Evolutionary conservation across 208 protist genomes (phyloP).

Genomic region (Acanthamoeba royreba): DNA sequence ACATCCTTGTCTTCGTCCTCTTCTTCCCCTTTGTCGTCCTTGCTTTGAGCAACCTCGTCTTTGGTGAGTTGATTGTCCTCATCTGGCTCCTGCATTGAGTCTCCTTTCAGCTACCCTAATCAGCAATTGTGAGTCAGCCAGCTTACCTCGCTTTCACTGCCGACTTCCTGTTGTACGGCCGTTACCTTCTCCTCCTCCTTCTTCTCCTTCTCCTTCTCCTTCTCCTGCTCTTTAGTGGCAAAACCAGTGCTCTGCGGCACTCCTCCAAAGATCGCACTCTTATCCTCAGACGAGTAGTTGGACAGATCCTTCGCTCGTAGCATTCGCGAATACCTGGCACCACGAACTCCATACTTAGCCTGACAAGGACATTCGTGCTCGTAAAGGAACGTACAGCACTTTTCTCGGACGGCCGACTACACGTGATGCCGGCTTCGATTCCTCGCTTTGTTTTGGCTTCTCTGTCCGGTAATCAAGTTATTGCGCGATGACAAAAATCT

Average conservation of each 20-base stretch:
- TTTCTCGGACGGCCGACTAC: neutral
- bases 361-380: neutral
- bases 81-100: neutral
- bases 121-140: neutral
- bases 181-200: too few species aligned
- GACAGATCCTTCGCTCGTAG: slow-evolving; percentile 13
- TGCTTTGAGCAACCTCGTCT: too few species aligned
- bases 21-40: neutral
- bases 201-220: neutral
- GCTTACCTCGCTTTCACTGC: slow-evolving; percentile 1
- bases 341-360: too few species aligned
- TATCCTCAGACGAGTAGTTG: slow-evolving; percentile 51
- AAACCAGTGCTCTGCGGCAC: neutral
- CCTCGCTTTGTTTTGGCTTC: neutral
- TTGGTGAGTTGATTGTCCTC: neutral
- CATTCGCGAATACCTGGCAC: slow-evolving; percentile 31
- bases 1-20: neutral
- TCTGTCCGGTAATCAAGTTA: too few species aligned
- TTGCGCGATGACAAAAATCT: too few species aligned
- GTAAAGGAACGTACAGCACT: slow-evolving; percentile 3
- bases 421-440: slow-evolving; percentile 1
- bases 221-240: neutral
- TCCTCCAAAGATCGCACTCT: slow-evolving; percentile 48
- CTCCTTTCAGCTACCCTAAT: too few species aligned
- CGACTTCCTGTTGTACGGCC: neutral